Evolutionary conservation across 2,329 filamentous ascomycete species (phyloP), one percentile per base, ranked within the genome.

Genomic region (Fusarium drepaniforme): DNA sequence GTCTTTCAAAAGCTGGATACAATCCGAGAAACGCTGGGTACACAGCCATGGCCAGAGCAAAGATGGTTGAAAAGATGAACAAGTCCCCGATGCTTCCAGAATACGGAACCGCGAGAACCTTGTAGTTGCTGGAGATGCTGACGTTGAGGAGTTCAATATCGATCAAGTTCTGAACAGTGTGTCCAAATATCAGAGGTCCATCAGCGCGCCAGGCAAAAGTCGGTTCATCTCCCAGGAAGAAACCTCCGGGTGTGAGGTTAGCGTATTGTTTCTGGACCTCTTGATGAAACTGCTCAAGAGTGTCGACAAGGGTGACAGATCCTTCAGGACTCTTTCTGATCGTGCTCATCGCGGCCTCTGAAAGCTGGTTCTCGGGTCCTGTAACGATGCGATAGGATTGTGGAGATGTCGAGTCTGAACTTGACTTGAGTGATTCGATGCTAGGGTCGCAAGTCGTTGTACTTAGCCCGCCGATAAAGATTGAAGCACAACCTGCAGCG

Each of bases 261-360:
- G 38, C 74, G 97, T 95, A 64, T 5, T 64, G 62, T 7, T 42
- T 35, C 16, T 38, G 13, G 0, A 64, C 35, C 30, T 64, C 49
- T 0, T 33, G 7, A 1, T 57, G 37, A 1, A 64, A 64, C 23
- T 58, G 49, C 1, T 64, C 49, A 16, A 64, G 62, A 0, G 35
- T 58, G 15, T 44, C 37, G 7, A 64, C 62, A 0, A 64, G 28
- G 6, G 60, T 63, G 2, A 64, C 49, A 5, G 62, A 64, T 16
- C 62, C 62, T 11, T 33, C 16, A 1, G 62, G 62, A 11, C 21
- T 58, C 4, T 57, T 23, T 23, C 28, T 28, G 5, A 64, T 64
- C 1, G 37, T 58, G 3, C 18, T 8, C 62, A 64, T 35, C 3
- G 62, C 46, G 2, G 35, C 37, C 4, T 64, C 21, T 9, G 60